Evolutionary conservation across 2,329 filamentous ascomycete genomes (phyloP), one percentile per base, ranked within the genome.

Genomic region (Fusarium ramigenum): DNA sequence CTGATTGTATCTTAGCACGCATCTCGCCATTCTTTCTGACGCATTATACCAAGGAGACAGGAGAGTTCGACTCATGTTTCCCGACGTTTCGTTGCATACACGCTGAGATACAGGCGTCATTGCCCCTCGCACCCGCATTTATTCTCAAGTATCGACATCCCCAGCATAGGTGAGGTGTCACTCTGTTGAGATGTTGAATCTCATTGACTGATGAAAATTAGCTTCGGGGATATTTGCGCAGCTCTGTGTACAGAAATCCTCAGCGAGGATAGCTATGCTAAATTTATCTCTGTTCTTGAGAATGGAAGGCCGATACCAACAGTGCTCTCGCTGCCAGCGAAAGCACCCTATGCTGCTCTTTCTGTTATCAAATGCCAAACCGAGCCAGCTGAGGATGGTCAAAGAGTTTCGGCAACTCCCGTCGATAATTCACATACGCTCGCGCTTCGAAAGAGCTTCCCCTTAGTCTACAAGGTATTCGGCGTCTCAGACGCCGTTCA

Each of bases 331-430:
- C 42, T 58, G 19, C 23, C 42, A 16, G 40, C 8, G 1, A 18
- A 19, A 6, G 23, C 14, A 10, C 30, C 23, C 7, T 25, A 19
- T 21, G 11, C 23, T 19, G 42, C 40, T 23, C 7, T 58, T 9
- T 58, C 23, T 18, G 15, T 47, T 5, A 7, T 9, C 1, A 21
- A 6, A 25, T 10, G 2, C 4, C 32, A 16, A 9, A 2, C 8
- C 16, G 19, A 47, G 10, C 4, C 21, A 18, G 10, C 4, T 3
- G 7, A 2, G 2, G 28, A 12, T 9, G 9, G 2, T 1, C 7
- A 6, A 7, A 12, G 4, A 2, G 7, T 12, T 32, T 6, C 4
- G 9, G 4, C 7, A n/a, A 18, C 2, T 4, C 0, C 19, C 0
- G 3, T 3, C 4, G 1, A 56, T 15, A 2, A 8, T 21, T 0